Evolutionary conservation across 2,329 filamentous ascomycete species (phyloP).

Genomic region (Neofusicoccum umdonicola): DNA sequence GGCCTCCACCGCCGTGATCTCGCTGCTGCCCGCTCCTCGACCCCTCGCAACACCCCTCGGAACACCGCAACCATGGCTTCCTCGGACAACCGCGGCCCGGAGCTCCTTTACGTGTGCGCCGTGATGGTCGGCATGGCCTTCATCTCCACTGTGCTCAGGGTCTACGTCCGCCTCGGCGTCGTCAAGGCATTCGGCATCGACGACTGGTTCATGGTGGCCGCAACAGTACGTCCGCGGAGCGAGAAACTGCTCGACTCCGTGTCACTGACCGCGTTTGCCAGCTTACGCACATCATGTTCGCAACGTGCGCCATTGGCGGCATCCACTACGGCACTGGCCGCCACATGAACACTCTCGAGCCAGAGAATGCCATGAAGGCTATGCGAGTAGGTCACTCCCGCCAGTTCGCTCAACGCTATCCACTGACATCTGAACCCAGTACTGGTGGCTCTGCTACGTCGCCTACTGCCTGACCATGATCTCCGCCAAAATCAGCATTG

Average conservation of each 20-base stretch:
- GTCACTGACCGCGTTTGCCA: slow-evolving; percentile 24
- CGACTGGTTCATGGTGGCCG: slow-evolving; percentile 34
- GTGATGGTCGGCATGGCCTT: background rate
- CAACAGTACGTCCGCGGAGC: background rate
- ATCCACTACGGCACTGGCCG: slow-evolving; percentile 18
- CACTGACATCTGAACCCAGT: background rate
- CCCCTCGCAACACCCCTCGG: background rate
- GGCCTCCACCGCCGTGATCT: too few relatives aligned
- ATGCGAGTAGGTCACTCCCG: slow-evolving; percentile 19
- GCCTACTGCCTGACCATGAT: slow-evolving; percentile 18
- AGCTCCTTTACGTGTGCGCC: background rate
- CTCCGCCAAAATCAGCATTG: slow-evolving; percentile 8
- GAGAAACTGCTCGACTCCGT: background rate
- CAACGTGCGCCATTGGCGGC: slow-evolving; percentile 11
- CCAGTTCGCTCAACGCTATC: too few relatives aligned
- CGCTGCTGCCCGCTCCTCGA: background rate
- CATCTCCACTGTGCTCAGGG: slow-evolving; percentile 23
- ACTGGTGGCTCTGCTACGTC: slow-evolving; percentile 18
- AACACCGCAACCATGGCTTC: background rate
- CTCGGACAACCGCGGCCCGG: background rate
- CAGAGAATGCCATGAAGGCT: slow-evolving; percentile 25
- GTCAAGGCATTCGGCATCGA: slow-evolving; percentile 37
- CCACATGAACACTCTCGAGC: slow-evolving; percentile 24
- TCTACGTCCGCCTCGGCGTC: slow-evolving; percentile 32
- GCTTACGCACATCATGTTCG: slow-evolving; percentile 11